These are phyloP conservation scores for Trypanosomatidae sp. DNA, from an alignment of 208 protist species.

Conservation along the genomic window DNA sequence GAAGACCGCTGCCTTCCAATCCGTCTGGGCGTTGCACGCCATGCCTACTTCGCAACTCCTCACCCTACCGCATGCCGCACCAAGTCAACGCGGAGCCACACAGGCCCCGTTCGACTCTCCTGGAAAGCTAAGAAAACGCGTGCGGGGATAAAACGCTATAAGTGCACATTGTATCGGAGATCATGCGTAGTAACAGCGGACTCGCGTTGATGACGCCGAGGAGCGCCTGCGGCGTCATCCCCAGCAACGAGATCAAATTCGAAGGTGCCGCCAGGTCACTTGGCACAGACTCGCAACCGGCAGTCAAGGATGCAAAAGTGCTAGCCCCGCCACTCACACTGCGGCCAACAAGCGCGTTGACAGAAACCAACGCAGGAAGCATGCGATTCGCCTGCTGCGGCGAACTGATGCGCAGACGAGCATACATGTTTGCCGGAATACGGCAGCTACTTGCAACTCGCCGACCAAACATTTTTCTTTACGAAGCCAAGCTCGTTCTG, in stretches of 20 bases:
- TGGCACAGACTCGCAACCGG: constrained; percentile 28
- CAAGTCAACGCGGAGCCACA: no score
- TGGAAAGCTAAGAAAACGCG: no score
- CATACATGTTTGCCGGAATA: constrained; percentile 80
- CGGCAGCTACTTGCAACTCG: constrained; percentile 70
- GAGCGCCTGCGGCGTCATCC: constrained; percentile 51
- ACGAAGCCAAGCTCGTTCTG: no score
- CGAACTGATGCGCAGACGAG: constrained; percentile 69
- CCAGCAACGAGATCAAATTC: constrained; percentile 51
- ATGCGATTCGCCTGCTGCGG: constrained; percentile 73
- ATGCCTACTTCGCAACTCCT: no score
- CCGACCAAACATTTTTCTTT: constrained; percentile 83
- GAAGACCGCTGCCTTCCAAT: no score
- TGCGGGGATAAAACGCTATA: constrained; percentile 84
- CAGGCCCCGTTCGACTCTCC: no score
- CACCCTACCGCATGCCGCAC: no score
- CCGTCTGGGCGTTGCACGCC: no score
- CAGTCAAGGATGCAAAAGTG: constrained; percentile 22
- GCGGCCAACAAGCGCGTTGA: constrained; percentile 37
- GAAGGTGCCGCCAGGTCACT: constrained; percentile 39
- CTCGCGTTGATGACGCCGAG: constrained; percentile 54
- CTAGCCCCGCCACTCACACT: constrained; percentile 34
- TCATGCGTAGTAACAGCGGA: constrained; percentile 71
- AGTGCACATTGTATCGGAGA: constrained; percentile 92
- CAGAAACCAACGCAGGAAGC: constrained; percentile 66